Evolutionary conservation across 139 green algal genomes (phyloP).

Genomic region (Spirogloea muscicola): DNA sequence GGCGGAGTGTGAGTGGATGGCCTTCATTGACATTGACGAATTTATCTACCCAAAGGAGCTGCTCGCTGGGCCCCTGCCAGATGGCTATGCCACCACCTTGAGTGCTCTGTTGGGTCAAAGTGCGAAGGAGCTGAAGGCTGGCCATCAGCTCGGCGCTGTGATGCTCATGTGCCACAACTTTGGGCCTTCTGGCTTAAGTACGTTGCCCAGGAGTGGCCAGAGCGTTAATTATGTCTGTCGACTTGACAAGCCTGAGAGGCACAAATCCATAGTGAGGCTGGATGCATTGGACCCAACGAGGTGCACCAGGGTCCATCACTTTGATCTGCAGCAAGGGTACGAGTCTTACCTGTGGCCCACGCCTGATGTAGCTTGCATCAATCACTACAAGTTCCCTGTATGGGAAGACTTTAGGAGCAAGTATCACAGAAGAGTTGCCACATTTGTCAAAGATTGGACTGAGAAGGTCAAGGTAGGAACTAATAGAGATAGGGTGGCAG

Average conservation of each 20-base stretch:
- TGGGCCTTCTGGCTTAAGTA: constrained; percentile 1
- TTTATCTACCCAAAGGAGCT: constrained; percentile 24
- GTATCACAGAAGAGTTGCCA: constrained; percentile 13
- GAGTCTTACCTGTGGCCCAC: too few relatives aligned
- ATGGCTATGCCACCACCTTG: not conserved
- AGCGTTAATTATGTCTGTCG: constrained; percentile 20
- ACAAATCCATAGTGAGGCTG: constrained; percentile 19
- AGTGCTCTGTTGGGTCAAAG: not conserved
- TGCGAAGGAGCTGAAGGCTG: not conserved
- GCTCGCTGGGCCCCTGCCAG: too few relatives aligned
- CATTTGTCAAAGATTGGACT: constrained; percentile 18
- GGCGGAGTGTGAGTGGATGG: constrained; percentile 21
- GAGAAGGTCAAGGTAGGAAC: not conserved
- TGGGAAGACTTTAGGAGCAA: constrained; percentile 14
- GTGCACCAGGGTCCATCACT: not conserved
- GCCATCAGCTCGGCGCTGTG: not conserved
- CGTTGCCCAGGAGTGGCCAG: not conserved
- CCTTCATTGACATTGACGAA: constrained; percentile 20
- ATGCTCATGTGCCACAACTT: constrained; percentile 2
- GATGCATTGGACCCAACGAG: not conserved
- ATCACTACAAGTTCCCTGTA: constrained; percentile 35
- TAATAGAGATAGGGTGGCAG: not conserved
- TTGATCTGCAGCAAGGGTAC: not conserved
- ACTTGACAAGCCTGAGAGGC: not conserved
- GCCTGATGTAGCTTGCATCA: not conserved